Conservation (phyloP, 305 asterid genomes). For the Nicotiana rustica region DNA sequence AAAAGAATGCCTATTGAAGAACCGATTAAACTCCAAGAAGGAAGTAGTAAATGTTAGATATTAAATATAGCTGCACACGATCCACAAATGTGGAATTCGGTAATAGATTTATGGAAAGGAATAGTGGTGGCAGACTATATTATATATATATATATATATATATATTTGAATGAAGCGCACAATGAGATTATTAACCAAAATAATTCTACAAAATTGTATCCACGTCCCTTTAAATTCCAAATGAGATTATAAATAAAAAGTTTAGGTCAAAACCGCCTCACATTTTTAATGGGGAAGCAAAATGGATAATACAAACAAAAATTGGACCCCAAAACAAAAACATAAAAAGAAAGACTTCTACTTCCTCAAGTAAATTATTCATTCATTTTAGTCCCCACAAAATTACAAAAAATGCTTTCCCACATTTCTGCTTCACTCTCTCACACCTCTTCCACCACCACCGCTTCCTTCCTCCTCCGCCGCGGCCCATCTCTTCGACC, state of each 20-base stretch:
- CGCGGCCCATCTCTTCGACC: slow-evolving; percentile 22
- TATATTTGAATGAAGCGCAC: too few species aligned
- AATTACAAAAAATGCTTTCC: slow-evolving; percentile 41
- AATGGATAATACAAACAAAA: neutral
- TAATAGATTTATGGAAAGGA: too few species aligned
- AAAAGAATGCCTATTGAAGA: too few species aligned
- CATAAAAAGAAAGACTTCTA: neutral
- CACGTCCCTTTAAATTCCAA: neutral
- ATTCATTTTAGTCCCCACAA: slow-evolving; percentile 25
- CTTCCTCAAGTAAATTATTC: neutral
- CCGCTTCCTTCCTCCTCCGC: slow-evolving; percentile 37
- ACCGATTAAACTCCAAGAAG: too few species aligned
- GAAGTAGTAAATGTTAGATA: too few species aligned
- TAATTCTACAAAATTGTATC: too few species aligned
- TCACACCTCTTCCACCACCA: slow-evolving; percentile 38
- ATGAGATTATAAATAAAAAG: neutral
- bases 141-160: too few species aligned
- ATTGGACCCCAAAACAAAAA: neutral
- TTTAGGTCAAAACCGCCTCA: neutral
- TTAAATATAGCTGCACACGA: too few species aligned
- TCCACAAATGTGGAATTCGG: too few species aligned
- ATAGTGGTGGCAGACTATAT: too few species aligned
- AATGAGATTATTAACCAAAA: too few species aligned
- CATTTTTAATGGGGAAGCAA: neutral
- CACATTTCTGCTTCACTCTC: slow-evolving; percentile 44